Percentiles rank a stretch among this genome's conserved stretches.
Conservation (phyloP, 345 rosid genomes). For the Hibiscus trionum region DNA sequence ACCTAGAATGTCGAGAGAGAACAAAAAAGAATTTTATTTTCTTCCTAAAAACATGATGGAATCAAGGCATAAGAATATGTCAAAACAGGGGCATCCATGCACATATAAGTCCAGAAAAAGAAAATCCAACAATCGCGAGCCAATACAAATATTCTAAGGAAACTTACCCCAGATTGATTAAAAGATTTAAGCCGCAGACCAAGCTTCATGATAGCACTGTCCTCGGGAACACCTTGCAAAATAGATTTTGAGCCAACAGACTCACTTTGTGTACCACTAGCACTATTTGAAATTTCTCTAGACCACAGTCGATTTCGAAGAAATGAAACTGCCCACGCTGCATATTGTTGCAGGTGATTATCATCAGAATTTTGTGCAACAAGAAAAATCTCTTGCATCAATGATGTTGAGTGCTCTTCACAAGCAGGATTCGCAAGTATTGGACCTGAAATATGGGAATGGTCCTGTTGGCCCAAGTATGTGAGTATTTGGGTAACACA, state of each 20-base stretch:
- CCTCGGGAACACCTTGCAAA: constrained; percentile 54
- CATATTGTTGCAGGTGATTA: constrained; percentile 58
- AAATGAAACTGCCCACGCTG: constrained; percentile 82
- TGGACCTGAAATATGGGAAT: constrained; percentile 43
- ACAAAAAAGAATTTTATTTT: neutral
- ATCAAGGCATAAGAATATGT: neutral
- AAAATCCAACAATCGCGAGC: neutral
- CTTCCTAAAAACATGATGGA: neutral
- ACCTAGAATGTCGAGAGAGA: neutral
- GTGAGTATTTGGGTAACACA: constrained; percentile 12
- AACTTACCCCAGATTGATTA: constrained; percentile 42
- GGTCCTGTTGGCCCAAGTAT: constrained; percentile 44
- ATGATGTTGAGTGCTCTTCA: constrained; percentile 43
- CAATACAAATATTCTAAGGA: neutral
- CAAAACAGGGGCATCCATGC: neutral
- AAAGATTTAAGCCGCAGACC: constrained; percentile 50
- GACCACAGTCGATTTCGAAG: constrained; percentile 64
- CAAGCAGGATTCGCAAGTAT: constrained; percentile 52
- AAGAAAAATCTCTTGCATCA: constrained; percentile 80
- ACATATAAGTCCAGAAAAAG: constrained; percentile 1
- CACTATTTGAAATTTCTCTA: constrained; percentile 27
- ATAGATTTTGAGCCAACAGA: constrained; percentile 27
- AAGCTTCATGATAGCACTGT: constrained; percentile 62
- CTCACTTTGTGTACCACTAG: constrained; percentile 24
- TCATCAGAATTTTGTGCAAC: constrained; percentile 69